Conservation (phyloP, 2,329 filamentous ascomycete species). For the Monosporascus sp. region DNA sequence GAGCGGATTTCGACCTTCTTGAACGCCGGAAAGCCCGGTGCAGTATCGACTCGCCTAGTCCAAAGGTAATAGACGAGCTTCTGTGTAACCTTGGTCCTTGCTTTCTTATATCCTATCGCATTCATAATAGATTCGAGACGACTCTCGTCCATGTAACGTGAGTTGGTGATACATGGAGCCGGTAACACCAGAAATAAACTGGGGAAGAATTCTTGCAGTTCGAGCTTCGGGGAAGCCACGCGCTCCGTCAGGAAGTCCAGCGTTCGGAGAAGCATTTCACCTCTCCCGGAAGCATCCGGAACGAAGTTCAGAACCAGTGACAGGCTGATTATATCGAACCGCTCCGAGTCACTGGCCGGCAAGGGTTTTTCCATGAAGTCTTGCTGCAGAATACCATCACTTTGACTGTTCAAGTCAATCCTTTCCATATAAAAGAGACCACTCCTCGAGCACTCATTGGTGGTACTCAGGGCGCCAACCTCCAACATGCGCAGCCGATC, state of each 20-base stretch:
- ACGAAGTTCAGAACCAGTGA: conserved; percentile 95
- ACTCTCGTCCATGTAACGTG: conserved; percentile 75
- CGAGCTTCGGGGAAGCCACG: conserved; percentile 10
- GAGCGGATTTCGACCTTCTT: conserved; percentile 74
- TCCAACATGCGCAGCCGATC: conserved; percentile 66
- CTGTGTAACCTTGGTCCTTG: conserved; percentile 66
- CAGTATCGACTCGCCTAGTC: conserved; percentile 39
- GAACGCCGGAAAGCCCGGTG: conserved; percentile 35
- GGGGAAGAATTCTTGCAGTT: conserved; percentile 45
- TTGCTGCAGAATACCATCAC: conserved; percentile 74
- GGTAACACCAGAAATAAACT: conserved; percentile 86
- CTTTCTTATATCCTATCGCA: conserved; percentile 65
- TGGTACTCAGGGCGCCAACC: conserved; percentile 78
- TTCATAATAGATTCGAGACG: conserved; percentile 69
- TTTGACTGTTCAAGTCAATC: conserved; percentile 89
- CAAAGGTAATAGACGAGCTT: conserved; percentile 92
- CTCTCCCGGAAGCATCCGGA: conserved; percentile 67
- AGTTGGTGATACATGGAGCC: conserved; percentile 82
- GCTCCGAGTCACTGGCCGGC: conserved; percentile 55
- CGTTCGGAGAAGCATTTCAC: conserved; percentile 79
- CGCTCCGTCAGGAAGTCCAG: conserved; percentile 59
- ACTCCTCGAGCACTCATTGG: conserved; percentile 77
- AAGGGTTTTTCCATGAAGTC: conserved; percentile 90
- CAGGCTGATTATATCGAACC: conserved; percentile 86
- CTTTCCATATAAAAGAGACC: conserved; percentile 67